A percentile compares a stretch with the other conserved stretches of the same genome.
Conservation (phyloP, 768 basidiomycete genomes). For the Mycena epipterygia region DNA sequence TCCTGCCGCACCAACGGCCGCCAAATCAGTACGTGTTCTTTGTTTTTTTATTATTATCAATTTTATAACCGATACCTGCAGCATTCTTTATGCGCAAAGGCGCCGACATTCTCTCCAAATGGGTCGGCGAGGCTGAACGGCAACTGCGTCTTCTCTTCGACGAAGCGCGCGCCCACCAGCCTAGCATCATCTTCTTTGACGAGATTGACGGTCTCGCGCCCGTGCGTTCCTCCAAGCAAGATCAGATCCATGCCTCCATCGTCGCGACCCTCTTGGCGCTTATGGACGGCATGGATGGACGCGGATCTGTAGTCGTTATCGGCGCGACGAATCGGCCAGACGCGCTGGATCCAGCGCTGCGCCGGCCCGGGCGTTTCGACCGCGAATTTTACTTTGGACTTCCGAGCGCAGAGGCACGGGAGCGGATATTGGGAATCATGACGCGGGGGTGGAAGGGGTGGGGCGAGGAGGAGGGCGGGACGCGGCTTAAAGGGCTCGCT, state of each 20-base stretch:
- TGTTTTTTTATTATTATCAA: neutral
- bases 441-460: constrained; percentile 92
- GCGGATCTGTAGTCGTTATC: constrained; percentile 97
- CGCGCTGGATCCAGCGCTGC: constrained; percentile 95
- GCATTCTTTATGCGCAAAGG: constrained; percentile 99
- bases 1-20: constrained; percentile 90
- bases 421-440: constrained; percentile 92
- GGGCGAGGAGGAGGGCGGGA: constrained; percentile 57
- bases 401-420: constrained; percentile 85
- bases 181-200: constrained; percentile 99
- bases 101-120: constrained; percentile 97
- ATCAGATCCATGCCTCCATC: constrained; percentile 98
- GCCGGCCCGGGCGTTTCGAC: constrained; percentile 96
- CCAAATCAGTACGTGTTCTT: constrained; percentile 78
- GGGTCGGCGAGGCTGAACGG: constrained; percentile 99
- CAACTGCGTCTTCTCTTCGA: constrained; percentile 96
- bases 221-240: constrained; percentile 97
- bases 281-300: constrained; percentile 99
- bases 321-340: constrained; percentile 98
- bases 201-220: constrained; percentile 99
- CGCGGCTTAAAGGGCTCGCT: constrained; percentile 71
- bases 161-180: constrained; percentile 92
- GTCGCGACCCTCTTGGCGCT: constrained; percentile 95
- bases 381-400: constrained; percentile 98
- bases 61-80: constrained; percentile 44